phyloP scores from a whole-genome alignment of 106 monocot genomes.

The Acorus gramineus region DNA sequence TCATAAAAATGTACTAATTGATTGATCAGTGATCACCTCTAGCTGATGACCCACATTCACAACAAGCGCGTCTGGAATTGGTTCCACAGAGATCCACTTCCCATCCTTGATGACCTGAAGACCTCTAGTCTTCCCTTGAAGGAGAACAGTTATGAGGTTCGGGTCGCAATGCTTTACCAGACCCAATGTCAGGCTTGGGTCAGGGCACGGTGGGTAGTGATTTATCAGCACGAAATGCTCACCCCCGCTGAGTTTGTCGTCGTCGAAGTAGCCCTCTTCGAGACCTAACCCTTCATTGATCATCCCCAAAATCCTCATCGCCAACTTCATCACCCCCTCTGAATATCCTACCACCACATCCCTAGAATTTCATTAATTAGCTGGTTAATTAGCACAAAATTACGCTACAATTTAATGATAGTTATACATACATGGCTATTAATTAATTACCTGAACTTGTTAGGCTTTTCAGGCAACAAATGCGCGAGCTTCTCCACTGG shows the following conservation, averaged over 20 bases:
- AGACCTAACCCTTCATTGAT: conserved; percentile 11
- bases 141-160: conserved; percentile 26
- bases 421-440: no score
- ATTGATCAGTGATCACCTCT: conserved; percentile 14
- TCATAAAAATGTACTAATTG: no score
- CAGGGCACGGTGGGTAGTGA: conserved; percentile 27
- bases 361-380: conserved; percentile 1
- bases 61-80: conserved; percentile 26
- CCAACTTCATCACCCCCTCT: neutral
- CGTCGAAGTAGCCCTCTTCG: conserved; percentile 3
- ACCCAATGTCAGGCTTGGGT: conserved; percentile 32
- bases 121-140: conserved; percentile 10
- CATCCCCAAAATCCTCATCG: conserved; percentile 3
- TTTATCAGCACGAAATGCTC: conserved; percentile 12
- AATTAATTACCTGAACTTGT: conserved; percentile 4
- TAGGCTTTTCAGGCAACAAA: conserved; percentile 6
- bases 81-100: conserved; percentile 24
- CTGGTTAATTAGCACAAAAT: no score
- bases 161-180: conserved; percentile 27
- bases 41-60: conserved; percentile 25
- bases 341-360: neutral
- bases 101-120: conserved; percentile 19
- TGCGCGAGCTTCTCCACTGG: conserved; percentile 3
- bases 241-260: conserved; percentile 10
- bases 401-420: no score